Evolutionary conservation across 73 alveolate species (phyloP).

Genomic region (Paramecium sonneborni): DNA sequence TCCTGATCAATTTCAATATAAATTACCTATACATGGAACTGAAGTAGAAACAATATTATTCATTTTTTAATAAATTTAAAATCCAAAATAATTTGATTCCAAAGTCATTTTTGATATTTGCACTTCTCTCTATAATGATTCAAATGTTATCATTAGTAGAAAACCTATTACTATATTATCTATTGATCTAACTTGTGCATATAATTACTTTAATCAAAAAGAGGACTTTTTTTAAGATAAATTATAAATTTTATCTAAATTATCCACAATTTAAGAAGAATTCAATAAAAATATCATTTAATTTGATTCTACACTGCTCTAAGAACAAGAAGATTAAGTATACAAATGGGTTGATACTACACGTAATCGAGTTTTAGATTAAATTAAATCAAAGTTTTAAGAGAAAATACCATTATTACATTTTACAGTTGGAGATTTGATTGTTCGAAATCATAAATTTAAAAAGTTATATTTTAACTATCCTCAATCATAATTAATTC

Average conservation of each 20-base stretch:
- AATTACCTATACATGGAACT: not conserved
- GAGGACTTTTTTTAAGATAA: not conserved
- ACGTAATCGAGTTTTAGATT: not conserved
- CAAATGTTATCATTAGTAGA: not conserved
- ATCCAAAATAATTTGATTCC: not conserved
- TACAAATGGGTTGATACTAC: conserved; percentile 27
- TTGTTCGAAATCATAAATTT: not conserved
- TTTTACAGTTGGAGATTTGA: conserved; percentile 24
- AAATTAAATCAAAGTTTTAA: not conserved
- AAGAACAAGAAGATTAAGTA: not conserved
- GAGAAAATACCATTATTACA: conserved; percentile 5
- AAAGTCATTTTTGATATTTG: not conserved
- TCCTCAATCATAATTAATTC: not conserved
- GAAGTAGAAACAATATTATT: not conserved
- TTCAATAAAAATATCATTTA: not conserved
- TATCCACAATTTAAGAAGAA: not conserved
- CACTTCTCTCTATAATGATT: not conserved
- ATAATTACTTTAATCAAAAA: not conserved
- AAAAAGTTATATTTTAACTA: not conserved
- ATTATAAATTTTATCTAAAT: not conserved
- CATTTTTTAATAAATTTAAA: not conserved
- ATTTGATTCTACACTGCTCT: not conserved
- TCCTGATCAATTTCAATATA: not conserved
- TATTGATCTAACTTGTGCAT: not conserved
- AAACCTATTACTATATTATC: not conserved